These are phyloP conservation scores for Rauvolfia tetraphylla DNA, from an alignment of 257 asterid genomes.

Conservation along the genomic window DNA sequence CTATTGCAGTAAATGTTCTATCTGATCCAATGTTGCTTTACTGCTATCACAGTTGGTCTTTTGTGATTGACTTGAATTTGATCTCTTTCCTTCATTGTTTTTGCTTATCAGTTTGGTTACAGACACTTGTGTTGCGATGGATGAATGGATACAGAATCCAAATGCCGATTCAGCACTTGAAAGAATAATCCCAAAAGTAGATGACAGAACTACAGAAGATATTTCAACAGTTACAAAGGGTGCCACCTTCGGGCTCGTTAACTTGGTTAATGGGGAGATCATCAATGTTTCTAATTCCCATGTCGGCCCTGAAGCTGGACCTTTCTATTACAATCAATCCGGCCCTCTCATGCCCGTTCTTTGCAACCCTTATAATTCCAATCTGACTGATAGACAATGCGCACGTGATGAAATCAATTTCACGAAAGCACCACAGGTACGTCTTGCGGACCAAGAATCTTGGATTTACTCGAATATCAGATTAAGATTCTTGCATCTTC, in stretches of 20 bases:
- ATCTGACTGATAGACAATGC: constrained; percentile 26
- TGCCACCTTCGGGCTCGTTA: constrained; percentile 22
- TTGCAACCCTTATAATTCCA: constrained; percentile 32
- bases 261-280: constrained; percentile 26
- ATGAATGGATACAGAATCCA: constrained; percentile 42
- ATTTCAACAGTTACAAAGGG: constrained; percentile 27
- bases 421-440: constrained; percentile 30
- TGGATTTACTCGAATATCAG: too few species aligned
- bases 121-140: constrained; percentile 41
- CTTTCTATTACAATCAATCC: constrained; percentile 34
- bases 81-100: not conserved
- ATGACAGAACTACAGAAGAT: constrained; percentile 22
- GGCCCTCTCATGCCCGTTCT: constrained; percentile 34
- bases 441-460: not conserved
- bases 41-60: too few species aligned
- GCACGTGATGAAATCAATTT: constrained; percentile 25
- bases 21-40: not conserved
- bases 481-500: too few species aligned
- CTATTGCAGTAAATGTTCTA: too few species aligned
- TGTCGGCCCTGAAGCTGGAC: constrained; percentile 26
- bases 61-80: not conserved
- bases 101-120: constrained; percentile 24
- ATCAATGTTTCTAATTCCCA: constrained; percentile 30
- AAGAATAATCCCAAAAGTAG: constrained; percentile 31
- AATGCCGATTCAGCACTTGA: constrained; percentile 32